phyloP scores from a whole-genome alignment of 345 rosid species.

The Linum lewisii region DNA sequence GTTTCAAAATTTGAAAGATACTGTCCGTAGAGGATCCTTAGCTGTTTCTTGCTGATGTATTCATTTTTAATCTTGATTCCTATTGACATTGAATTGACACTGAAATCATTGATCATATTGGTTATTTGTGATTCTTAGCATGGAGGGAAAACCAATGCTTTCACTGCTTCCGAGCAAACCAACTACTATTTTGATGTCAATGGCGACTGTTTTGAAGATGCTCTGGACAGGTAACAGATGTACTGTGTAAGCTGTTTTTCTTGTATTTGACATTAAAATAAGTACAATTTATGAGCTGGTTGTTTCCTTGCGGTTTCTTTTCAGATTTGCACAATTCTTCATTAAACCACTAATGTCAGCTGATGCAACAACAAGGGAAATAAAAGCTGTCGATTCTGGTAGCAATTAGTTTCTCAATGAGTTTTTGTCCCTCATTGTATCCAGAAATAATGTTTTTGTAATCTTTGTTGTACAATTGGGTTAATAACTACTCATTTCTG shows the following conservation, averaged over 20 bases:
- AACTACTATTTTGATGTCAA: conserved; percentile 70
- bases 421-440: neutral
- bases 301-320: conserved; percentile 16
- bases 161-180: conserved; percentile 61
- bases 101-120: neutral
- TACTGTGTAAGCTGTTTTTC: neutral
- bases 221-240: conserved; percentile 63
- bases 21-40: neutral
- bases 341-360: conserved; percentile 85
- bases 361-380: conserved; percentile 91
- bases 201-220: conserved; percentile 68
- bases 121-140: conserved; percentile 38
- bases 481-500: neutral
- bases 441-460: neutral
- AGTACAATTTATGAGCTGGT: conserved; percentile 9
- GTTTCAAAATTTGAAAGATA: too few relatives aligned
- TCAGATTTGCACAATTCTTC: conserved; percentile 86
- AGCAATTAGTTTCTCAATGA: conserved; percentile 3
- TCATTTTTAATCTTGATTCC: too few relatives aligned
- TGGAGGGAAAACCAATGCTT: conserved; percentile 86
- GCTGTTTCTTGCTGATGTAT: too few relatives aligned
- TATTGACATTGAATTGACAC: too few relatives aligned
- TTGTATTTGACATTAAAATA: conserved; percentile 9
- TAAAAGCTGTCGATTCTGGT: conserved; percentile 96
- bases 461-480: neutral